Evolutionary conservation across 192 early-diverging fungal species (phyloP), one percentile per base, ranked within the genome.

Genomic region (Phycomyces nitens): DNA sequence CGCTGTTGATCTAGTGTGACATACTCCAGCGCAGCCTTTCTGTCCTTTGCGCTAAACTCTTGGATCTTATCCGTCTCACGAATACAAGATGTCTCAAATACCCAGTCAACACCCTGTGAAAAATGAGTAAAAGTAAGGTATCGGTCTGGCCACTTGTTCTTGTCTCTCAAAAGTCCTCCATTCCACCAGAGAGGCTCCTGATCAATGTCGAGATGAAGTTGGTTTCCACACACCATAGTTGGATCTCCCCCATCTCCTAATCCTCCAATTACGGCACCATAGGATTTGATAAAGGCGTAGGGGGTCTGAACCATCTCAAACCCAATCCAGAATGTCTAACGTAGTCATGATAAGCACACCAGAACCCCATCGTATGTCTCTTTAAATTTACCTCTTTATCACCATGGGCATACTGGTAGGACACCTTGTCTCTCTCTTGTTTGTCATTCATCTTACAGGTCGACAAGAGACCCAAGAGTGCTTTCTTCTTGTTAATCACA

Each of bases 321-420:
- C 1, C 79, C 82, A 29, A 80, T 55, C 84, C 84, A 86, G 43
- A 82, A 86, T 3, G 84, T 78, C 49, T 74, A 24, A 27, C 1
- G 5, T 29, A n/a, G 24, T 7, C n/a, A 38, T 56, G 26, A 34
- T 56, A 5, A 55, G 12, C 18, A 39, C 27, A 14, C 23, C 38
- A 56, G 38, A 24, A 56, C 55, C 55, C 27, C 8, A 27, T 26
- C 29, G 3, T 56, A 56, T 56, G 23, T 8, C 67, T 70, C 0
- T 77, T 78, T 23, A 71, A 65, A 83, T 80, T 82, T 9, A 80
- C 80, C 63, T 88, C 86, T 53, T 88, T 88, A 65, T 88, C 86
- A 9, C 85, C 84, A 58, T 79, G 76, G 23, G 79, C 72, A 21
- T 74, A 41, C 2, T 58, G 51, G 58, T 83, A 83, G 0, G 55